phyloP scores from a whole-genome alignment of 176 grass and related monocot species.

The Cymbopogon citratus region DNA sequence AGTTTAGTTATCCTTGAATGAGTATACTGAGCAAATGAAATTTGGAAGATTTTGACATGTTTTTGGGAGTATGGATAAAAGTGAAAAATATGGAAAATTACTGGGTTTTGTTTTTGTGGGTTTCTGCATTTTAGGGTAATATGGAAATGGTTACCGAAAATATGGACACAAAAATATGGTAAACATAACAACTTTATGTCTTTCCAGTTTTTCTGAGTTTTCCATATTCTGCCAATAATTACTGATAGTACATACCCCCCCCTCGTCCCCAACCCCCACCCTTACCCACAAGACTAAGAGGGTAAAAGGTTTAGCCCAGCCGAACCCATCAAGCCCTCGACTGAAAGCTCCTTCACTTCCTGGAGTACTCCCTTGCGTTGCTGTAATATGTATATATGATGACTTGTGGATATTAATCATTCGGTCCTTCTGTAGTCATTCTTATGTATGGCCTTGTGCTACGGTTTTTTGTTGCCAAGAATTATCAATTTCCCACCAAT shows the following conservation, averaged over 20 bases:
- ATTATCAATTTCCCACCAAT: background rate
- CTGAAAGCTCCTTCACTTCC: background rate
- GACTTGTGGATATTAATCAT: background rate
- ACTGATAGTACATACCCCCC: background rate
- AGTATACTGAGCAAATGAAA: background rate
- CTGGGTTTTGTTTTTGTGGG: too few relatives aligned
- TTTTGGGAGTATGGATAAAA: background rate
- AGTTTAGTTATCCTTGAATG: conserved; percentile 20
- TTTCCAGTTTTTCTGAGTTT: background rate
- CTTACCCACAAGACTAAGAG: background rate
- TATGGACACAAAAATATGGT: background rate
- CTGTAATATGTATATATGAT: background rate
- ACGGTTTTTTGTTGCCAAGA: background rate
- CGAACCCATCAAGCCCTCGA: background rate
- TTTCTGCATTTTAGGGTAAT: background rate
- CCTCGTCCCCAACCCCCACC: too few relatives aligned
- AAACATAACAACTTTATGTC: background rate
- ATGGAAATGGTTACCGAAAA: background rate
- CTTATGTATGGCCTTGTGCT: background rate
- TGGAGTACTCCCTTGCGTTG: background rate
- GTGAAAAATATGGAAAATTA: background rate
- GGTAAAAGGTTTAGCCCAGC: background rate
- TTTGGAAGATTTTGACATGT: background rate
- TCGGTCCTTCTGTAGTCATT: background rate
- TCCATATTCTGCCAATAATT: background rate